Evolutionary conservation across 2,329 filamentous ascomycete species (phyloP).

Genomic region (Gremmenia infestans): DNA sequence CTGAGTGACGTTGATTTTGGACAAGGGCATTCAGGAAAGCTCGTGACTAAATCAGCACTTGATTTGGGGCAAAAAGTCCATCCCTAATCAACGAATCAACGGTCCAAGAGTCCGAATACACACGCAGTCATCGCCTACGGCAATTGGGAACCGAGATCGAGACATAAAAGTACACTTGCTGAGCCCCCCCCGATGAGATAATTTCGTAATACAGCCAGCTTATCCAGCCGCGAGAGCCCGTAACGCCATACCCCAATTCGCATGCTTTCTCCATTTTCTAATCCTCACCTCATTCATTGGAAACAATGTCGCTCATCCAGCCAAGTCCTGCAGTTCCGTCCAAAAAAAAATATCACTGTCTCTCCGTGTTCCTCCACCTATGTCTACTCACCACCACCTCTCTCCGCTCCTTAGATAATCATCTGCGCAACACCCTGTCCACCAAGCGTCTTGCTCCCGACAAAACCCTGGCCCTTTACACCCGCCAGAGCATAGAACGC

Average conservation of each 20-base stretch:
- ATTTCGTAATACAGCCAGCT: slow-evolving; percentile 17
- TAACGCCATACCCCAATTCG: slow-evolving; percentile 21
- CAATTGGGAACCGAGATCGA: background rate
- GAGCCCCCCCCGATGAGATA: slow-evolving; percentile 6
- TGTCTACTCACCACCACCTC: background rate
- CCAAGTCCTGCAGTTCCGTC: background rate
- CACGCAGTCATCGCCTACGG: background rate
- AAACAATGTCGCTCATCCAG: background rate
- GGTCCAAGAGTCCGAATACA: background rate
- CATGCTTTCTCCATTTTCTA: slow-evolving; percentile 18
- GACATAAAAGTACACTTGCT: slow-evolving; percentile 21
- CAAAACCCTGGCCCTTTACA: slow-evolving; percentile 78
- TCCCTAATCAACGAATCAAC: background rate
- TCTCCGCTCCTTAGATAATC: slow-evolving; percentile 67
- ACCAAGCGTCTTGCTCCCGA: slow-evolving; percentile 92
- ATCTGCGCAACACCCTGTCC: slow-evolving; percentile 93
- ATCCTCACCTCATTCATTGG: background rate
- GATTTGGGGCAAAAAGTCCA: background rate
- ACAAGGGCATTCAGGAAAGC: background rate
- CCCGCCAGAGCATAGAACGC: slow-evolving; percentile 77
- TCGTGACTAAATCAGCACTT: background rate
- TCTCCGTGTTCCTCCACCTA: background rate
- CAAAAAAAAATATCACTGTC: background rate
- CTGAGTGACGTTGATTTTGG: background rate
- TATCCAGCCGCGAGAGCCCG: slow-evolving; percentile 11